Conservation (phyloP, 164 flowering plant species). For the Akebia trifoliata region DNA sequence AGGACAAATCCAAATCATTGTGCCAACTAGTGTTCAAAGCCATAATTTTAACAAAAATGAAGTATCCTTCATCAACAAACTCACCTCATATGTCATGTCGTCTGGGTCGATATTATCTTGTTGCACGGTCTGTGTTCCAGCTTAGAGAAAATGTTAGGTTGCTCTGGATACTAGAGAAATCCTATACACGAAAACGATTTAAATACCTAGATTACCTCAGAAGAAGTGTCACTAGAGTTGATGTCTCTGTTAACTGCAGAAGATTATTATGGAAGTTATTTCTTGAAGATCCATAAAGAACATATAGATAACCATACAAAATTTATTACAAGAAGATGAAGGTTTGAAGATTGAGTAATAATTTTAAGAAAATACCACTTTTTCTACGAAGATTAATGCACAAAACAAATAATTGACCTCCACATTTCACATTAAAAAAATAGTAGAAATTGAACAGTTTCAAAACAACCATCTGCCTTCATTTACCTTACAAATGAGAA, state of each 20-base stretch:
- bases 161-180: neutral
- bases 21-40: too few relatives aligned
- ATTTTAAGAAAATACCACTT: too few relatives aligned
- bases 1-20: too few relatives aligned
- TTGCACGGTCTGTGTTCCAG: conserved; percentile 22
- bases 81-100: conserved; percentile 36
- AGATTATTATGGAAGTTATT: neutral
- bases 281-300: neutral
- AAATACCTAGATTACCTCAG: conserved; percentile 14
- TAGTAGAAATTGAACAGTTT: too few relatives aligned
- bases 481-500: too few relatives aligned
- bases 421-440: too few relatives aligned
- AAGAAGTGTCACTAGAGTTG: conserved; percentile 14
- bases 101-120: conserved; percentile 37
- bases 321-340: too few relatives aligned
- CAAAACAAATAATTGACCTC: too few relatives aligned
- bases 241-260: conserved; percentile 23
- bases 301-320: too few relatives aligned
- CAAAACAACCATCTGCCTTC: too few relatives aligned
- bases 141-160: conserved; percentile 6
- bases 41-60: neutral
- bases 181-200: neutral
- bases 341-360: too few relatives aligned
- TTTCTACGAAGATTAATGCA: too few relatives aligned
- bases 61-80: conserved; percentile 1